A percentile compares a stretch with the other conserved stretches of the same genome.
These are phyloP conservation scores for Ceriops decandra DNA, from an alignment of 345 rosid species.

Conservation along the genomic window DNA sequence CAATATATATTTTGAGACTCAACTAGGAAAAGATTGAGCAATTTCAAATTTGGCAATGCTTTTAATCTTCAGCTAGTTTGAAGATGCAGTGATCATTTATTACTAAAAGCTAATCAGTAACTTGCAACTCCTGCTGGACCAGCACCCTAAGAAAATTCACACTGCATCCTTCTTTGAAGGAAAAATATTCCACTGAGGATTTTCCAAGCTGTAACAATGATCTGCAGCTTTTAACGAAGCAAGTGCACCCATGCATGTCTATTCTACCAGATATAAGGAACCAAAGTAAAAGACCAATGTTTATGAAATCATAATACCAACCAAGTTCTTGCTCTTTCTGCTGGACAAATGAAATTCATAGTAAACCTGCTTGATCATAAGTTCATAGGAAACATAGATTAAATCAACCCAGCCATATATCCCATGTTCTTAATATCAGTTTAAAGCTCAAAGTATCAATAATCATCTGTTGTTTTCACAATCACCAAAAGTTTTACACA, in stretches of 20 bases:
- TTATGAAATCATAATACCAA: not conserved
- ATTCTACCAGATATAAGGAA: too few relatives aligned
- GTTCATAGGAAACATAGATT: too few relatives aligned
- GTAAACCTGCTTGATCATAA: too few relatives aligned
- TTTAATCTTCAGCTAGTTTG: not conserved
- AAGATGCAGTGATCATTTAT: not conserved
- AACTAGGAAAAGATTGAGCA: not conserved
- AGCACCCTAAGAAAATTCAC: not conserved
- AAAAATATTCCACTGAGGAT: not conserved
- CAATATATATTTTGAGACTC: not conserved
- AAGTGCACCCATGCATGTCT: not conserved
- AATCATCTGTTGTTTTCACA: constrained; percentile 4
- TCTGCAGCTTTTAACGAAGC: not conserved
- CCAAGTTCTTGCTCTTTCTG: too few relatives aligned
- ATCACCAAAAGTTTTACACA: constrained; percentile 4
- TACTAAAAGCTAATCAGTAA: too few relatives aligned
- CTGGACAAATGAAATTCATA: too few relatives aligned
- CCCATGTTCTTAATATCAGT: not conserved
- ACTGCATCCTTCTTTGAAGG: not conserved
- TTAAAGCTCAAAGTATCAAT: constrained; percentile 5
- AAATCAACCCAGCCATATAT: too few relatives aligned
- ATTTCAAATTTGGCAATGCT: not conserved
- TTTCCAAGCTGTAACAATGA: not conserved
- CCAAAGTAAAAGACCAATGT: too few relatives aligned
- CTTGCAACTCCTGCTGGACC: not conserved